Base-by-base conservation (phyloP, 108 stramenopile species). In the Fragilaria crotonensis region DNA sequence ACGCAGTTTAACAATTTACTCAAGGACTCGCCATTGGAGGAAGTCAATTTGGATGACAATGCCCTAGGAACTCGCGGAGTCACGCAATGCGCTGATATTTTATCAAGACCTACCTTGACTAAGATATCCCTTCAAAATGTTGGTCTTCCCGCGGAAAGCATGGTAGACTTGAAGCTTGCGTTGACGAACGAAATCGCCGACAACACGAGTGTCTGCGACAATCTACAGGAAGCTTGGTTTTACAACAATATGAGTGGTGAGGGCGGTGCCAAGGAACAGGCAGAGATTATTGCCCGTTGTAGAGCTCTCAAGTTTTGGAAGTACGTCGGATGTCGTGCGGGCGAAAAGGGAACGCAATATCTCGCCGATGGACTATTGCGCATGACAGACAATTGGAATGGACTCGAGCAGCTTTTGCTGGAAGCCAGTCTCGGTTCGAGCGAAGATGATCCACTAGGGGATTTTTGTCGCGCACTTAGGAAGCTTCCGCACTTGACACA, bases 11-110 rank as follows among this genome's bases (percentile, higher is more conserved):
- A 26, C 49, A 21, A 46, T 5, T 22, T 58, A 5, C 45, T 58
- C 31, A 21, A n/a, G 45, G 4, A 18, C 9, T 20, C 41, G 23
- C 25, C 25, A 17, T 22, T 58, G n/a, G 30, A 20, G 4, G 33
- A 20, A 5, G 17, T 58, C 14, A 58, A 58, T 46, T 22, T 58
- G 17, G 21, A 52, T 11, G 57, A 45, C 57, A 58, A 58, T 46
- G 57, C 57, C 47, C 31, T 58, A 41, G 57, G 57, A 36, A 17
- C 48, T 7, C 57, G 57, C 9, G 57, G 57, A 4, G 44, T 30
- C 20, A 9, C 11, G 41, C 41, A 14, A 14, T 44, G 41, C 17
- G 14, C 9, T 14, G 41, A 44, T 17, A 44, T 44, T 9, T 17
- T 44, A 17, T 14, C 9, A 44, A 9, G 41, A 14, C 41, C 41